Evolutionary conservation across 2,329 filamentous ascomycete species (phyloP).

Genomic region (Aureobasidium uvarum): DNA sequence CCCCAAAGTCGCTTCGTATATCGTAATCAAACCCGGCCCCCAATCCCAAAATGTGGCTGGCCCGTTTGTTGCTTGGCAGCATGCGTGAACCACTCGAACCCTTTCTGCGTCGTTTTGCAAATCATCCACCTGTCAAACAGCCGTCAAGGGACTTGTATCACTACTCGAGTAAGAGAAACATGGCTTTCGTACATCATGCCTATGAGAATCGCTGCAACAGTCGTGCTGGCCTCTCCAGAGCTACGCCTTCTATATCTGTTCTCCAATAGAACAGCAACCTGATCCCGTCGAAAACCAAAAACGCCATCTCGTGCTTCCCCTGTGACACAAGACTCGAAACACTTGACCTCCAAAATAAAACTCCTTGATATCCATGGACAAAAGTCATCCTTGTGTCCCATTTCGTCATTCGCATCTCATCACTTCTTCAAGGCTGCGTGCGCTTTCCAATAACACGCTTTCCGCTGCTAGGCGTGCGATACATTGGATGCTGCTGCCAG

Average conservation of each 20-base stretch:
- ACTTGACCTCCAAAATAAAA: background rate
- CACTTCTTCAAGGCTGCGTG: constrained; percentile 15
- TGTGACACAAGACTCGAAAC: constrained; percentile 1
- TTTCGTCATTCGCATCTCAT: constrained; percentile 15
- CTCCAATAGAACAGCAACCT: background rate
- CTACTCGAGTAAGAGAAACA: background rate
- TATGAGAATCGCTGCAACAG: background rate
- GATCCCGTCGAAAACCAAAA: background rate
- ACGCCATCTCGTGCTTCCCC: constrained; percentile 4
- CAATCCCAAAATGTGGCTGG: constrained; percentile 17
- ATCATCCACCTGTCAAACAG: background rate
- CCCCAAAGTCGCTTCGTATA: constrained; percentile 9
- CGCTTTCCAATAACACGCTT: background rate
- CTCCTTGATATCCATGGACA: background rate
- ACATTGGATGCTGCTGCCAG: constrained; percentile 13
- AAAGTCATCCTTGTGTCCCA: background rate
- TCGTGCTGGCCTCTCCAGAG: background rate
- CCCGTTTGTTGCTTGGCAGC: constrained; percentile 16
- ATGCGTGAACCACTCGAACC: constrained; percentile 6
- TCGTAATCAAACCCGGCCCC: constrained; percentile 17
- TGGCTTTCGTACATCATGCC: constrained; percentile 18
- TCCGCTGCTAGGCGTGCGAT: background rate
- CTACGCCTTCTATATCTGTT: constrained; percentile 9
- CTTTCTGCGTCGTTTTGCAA: constrained; percentile 6
- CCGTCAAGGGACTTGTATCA: constrained; percentile 3